Evolutionary conservation across 202 grass and related monocot genomes (phyloP), one percentile per base, ranked within the genome.

Genomic region (Digitaria exilis): DNA sequence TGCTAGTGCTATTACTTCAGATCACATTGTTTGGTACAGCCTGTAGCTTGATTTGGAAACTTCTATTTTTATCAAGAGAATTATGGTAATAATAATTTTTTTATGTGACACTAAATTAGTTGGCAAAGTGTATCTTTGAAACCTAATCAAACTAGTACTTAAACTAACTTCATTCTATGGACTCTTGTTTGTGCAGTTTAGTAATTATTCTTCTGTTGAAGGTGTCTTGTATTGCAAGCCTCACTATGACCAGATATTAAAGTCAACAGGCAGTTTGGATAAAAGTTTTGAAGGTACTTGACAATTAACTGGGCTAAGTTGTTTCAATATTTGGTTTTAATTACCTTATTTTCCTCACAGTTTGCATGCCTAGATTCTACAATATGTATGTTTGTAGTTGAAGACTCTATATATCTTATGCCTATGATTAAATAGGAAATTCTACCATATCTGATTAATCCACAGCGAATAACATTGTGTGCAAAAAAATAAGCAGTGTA

Each of bases 241-340:
- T 86, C 96, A 99, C 67, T 99, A 99, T 86, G 96, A 99, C 35
- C 96, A 99, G 79, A 90, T 96, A 86, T 86, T 99, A 25, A 96
- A 95, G 81, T 87, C 87, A 76, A 99, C 96, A 9, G 96, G 96
- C 30, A 92, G 96, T 87, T 94, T 99, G 84, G 87, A 99, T 10
- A 99, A 96, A 96, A 99, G 96, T 88, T 99, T 99, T 90, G 96
- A 99, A 99, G 96, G 96, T 96, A 92, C 49, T 60, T 12, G 31
- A 64, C 2, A 41, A 75, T 88, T 62, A 63, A 60, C 39, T 67
- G 21, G 13, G 4, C 45, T 70, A 28, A 24, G 22, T 61, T 78
- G 49, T 62, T 6, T 46, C 82, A 45, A 71, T 79, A 68, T 10
- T 78, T 68, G 11, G 14, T 74, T 45, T 52, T 60, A 73, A 26